A percentile compares a stretch with the other conserved stretches of the same genome.
These are phyloP conservation scores for Antitrichia curtipendula DNA, from an alignment of 225 moss, liverwort and hornwort species.

Conservation along the genomic window DNA sequence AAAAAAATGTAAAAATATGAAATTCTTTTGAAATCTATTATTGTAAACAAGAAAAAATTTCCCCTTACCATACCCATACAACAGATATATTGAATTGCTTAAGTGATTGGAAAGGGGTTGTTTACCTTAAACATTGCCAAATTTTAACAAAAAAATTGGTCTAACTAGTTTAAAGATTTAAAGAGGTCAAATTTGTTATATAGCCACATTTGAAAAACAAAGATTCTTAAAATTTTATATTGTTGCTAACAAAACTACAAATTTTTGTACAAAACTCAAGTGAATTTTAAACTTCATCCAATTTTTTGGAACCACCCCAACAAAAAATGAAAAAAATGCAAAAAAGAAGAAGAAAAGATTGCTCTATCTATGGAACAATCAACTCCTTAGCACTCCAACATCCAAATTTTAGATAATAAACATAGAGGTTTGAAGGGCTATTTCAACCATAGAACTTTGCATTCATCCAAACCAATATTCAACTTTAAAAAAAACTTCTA, in stretches of 20 bases:
- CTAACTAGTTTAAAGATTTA: too few relatives aligned
- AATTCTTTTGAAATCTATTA: too few relatives aligned
- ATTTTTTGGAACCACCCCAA: fast-evolving
- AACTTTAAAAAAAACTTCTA: neutral
- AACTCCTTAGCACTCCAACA: neutral
- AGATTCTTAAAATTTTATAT: neutral
- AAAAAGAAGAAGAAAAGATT: neutral
- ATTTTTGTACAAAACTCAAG: neutral
- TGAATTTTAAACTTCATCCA: neutral
- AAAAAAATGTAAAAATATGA: too few relatives aligned
- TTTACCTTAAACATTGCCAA: too few relatives aligned
- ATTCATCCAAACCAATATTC: neutral
- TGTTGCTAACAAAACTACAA: neutral
- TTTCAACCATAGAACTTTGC: neutral
- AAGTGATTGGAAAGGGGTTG: too few relatives aligned
- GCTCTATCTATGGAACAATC: neutral
- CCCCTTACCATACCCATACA: too few relatives aligned
- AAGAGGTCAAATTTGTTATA: too few relatives aligned
- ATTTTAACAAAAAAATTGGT: too few relatives aligned
- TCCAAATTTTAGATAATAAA: neutral
- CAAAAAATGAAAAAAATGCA: neutral
- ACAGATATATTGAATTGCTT: too few relatives aligned
- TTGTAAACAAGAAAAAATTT: too few relatives aligned
- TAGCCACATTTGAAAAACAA: neutral
- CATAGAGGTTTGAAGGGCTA: neutral